Conservation (phyloP, 352 stramenopile genomes). For the Phytophthora megakarya region DNA sequence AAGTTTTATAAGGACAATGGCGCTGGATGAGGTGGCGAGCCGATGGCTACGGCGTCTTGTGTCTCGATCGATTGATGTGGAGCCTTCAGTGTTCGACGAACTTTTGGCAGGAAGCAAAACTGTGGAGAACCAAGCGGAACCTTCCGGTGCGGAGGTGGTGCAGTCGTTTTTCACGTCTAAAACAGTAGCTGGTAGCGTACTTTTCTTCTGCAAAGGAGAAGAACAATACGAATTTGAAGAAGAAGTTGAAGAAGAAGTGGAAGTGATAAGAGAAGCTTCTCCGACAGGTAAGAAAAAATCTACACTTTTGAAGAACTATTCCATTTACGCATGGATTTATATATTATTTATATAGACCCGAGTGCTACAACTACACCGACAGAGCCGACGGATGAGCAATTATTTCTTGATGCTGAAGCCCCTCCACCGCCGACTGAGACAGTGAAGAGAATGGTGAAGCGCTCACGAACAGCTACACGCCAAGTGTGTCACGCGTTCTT, state of each 20-base stretch:
- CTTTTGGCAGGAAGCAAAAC: conserved; percentile 45
- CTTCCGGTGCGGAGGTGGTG: conserved; percentile 41
- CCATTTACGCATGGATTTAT: too few species aligned
- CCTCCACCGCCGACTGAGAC: conserved; percentile 36
- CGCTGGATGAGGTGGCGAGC: conserved; percentile 56
- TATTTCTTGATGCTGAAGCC: conserved; percentile 61
- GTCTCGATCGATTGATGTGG: conserved; percentile 61
- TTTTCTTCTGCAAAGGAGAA: conserved; percentile 80
- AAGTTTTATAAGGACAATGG: conserved; percentile 7
- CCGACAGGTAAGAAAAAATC: conserved; percentile 16
- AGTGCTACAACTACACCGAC: conserved; percentile 12
- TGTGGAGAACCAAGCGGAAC: conserved; percentile 43
- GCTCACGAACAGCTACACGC: conserved; percentile 52
- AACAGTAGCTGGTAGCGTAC: conserved; percentile 61
- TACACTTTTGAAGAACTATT: not conserved
- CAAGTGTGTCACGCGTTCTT: conserved; percentile 70
- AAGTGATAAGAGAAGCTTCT: conserved; percentile 48
- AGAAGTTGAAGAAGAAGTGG: conserved; percentile 82
- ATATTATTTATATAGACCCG: conserved; percentile 7
- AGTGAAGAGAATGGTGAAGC: conserved; percentile 55
- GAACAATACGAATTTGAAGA: conserved; percentile 79
- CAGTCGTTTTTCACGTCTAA: conserved; percentile 65
- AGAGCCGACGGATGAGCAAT: conserved; percentile 70
- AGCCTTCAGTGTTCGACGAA: conserved; percentile 58
- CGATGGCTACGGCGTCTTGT: conserved; percentile 74